Percentiles rank a stretch among this genome's conserved stretches.
phyloP scores from a whole-genome alignment of 345 rosid genomes.

The Hypericum androsaemum region DNA sequence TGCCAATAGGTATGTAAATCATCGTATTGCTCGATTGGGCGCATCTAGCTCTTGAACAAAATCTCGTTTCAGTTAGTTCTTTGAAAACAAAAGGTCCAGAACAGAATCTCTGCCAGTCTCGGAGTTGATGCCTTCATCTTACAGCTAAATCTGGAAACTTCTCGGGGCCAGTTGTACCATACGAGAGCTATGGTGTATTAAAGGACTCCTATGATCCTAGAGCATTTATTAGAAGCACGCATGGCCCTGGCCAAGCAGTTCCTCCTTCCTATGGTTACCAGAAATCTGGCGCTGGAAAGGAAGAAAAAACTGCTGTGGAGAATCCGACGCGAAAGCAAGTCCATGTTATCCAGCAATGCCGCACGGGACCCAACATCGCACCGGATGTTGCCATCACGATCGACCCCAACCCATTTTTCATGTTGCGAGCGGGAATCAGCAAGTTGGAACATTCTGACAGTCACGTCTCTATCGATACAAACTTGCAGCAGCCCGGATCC shows the following conservation, averaged over 20 bases:
- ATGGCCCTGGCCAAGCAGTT: constrained; percentile 36
- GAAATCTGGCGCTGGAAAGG: constrained; percentile 42
- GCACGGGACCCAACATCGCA: constrained; percentile 40
- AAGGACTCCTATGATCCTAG: constrained; percentile 64
- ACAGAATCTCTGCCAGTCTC: not conserved
- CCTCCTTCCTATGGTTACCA: constrained; percentile 33
- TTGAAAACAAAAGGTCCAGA: too few species aligned
- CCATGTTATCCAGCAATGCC: constrained; percentile 26
- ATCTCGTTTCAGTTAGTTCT: not conserved
- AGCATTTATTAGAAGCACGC: constrained; percentile 42
- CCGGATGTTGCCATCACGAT: constrained; percentile 74
- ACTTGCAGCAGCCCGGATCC: constrained; percentile 47
- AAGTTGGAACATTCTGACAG: constrained; percentile 47
- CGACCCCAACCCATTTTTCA: constrained; percentile 65
- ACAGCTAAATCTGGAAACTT: constrained; percentile 62
- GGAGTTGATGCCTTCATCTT: constrained; percentile 6
- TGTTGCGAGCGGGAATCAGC: constrained; percentile 50
- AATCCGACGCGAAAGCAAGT: constrained; percentile 45
- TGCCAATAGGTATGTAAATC: constrained; percentile 41
- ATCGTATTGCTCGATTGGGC: not conserved
- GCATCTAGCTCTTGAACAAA: not conserved
- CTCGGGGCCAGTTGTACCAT: constrained; percentile 54
- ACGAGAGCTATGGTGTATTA: constrained; percentile 34
- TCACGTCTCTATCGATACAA: constrained; percentile 45
- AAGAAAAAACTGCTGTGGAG: constrained; percentile 38